A percentile compares a stretch with the other conserved stretches of the same genome.
Evolutionary conservation across 768 basidiomycete species (phyloP).

Genomic region (Suillus discolor): DNA sequence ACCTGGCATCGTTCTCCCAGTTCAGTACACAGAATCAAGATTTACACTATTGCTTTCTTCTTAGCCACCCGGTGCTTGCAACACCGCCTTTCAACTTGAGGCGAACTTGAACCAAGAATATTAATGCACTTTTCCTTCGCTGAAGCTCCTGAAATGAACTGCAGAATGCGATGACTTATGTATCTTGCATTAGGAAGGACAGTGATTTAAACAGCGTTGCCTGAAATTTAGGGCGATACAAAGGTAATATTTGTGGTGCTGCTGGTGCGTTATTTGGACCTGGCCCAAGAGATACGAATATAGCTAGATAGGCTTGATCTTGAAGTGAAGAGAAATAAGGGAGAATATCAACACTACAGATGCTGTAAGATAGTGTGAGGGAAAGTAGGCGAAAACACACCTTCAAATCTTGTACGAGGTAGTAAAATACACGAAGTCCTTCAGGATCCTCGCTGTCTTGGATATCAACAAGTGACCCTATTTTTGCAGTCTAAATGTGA

Average conservation of each 20-base stretch:
- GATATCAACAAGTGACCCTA: conserved; percentile 95
- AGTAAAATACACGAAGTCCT: conserved; percentile 97
- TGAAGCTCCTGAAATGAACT: neutral
- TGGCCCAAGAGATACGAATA: conserved; percentile 1
- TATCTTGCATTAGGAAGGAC: neutral
- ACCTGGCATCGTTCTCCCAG: neutral
- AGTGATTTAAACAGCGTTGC: neutral
- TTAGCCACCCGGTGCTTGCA: neutral
- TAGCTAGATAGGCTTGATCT: conserved; percentile 94
- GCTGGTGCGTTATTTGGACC: neutral
- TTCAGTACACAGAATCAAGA: neutral
- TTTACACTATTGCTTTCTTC: neutral
- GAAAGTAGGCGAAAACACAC: conserved; percentile 41
- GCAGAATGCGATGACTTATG: neutral
- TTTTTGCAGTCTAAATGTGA: conserved; percentile 87
- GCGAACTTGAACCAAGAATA: too few species aligned
- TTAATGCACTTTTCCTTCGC: neutral
- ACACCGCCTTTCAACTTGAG: too few species aligned
- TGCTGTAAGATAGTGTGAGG: conserved; percentile 6
- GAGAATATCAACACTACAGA: conserved; percentile 93
- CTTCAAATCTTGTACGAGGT: conserved; percentile 97
- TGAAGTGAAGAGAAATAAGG: conserved; percentile 98
- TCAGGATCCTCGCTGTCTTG: conserved; percentile 98
- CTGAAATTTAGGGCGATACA: neutral
- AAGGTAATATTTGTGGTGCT: neutral